Evolutionary conservation across 352 stramenopile species (phyloP).

Genomic region (Blastocystis hominis): DNA sequence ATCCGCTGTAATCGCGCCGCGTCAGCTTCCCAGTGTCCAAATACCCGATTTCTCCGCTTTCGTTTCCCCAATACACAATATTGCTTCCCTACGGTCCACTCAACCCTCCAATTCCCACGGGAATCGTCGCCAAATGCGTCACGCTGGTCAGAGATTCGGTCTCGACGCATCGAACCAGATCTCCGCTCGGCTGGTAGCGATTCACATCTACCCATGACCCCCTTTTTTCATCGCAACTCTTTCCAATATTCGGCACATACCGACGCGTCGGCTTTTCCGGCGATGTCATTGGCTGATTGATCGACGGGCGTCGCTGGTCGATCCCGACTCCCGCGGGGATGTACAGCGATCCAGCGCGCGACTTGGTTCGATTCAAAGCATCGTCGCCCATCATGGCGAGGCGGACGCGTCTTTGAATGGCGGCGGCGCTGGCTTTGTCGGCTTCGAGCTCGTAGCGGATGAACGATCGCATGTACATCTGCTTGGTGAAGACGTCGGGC

Average conservation of each 20-base stretch:
- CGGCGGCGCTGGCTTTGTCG: not conserved
- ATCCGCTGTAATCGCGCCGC: not conserved
- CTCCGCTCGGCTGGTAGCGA: not conserved
- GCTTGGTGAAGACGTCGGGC: constrained; percentile 36
- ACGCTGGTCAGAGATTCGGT: not conserved
- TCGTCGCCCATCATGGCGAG: not conserved
- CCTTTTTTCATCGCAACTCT: not conserved
- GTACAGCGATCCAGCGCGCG: not conserved
- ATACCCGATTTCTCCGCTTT: constrained; percentile 11
- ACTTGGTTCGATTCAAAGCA: not conserved
- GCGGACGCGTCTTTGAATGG: not conserved
- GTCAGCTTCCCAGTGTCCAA: not conserved
- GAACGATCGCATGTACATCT: constrained; percentile 53
- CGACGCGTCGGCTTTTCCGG: not conserved
- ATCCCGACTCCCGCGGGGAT: not conserved
- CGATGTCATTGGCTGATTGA: not conserved
- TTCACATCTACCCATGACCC: constrained; percentile 17
- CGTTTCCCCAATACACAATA: constrained; percentile 33
- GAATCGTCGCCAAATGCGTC: not conserved
- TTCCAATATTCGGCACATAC: not conserved
- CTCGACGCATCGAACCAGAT: not conserved
- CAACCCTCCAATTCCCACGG: not conserved
- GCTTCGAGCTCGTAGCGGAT: constrained; percentile 3
- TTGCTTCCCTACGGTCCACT: not conserved
- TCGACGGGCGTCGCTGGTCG: not conserved